Conservation (phyloP, 2,329 filamentous ascomycete species). For the Colletotrichum ledebouriae region DNA sequence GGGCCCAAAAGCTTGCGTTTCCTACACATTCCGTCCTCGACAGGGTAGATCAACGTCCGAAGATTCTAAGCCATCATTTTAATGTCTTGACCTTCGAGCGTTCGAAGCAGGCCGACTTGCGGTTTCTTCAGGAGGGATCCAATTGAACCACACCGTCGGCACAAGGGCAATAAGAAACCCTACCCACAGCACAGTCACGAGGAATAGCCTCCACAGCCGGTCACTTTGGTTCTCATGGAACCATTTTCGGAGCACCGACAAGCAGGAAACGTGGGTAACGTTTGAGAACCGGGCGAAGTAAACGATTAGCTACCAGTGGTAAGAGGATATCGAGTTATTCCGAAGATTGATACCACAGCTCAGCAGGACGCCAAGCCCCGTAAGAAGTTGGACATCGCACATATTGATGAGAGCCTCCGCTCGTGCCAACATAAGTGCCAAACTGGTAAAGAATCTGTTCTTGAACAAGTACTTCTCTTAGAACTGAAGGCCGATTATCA, state of each 20-base stretch:
- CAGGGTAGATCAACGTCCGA: too few species aligned
- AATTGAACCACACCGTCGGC: background rate
- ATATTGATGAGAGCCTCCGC: background rate
- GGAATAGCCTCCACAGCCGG: background rate
- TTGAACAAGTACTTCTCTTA: too few species aligned
- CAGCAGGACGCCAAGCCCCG: background rate
- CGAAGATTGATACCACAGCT: background rate
- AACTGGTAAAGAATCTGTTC: too few species aligned
- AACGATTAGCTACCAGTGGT: background rate
- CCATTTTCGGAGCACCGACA: background rate
- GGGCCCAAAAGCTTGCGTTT: too few species aligned
- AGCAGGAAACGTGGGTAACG: background rate
- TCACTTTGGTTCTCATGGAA: background rate
- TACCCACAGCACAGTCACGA: background rate
- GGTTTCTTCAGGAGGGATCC: background rate
- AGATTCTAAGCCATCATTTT: too few species aligned
- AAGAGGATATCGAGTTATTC: background rate
- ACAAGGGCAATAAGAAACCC: background rate
- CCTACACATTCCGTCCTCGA: too few species aligned
- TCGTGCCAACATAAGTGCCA: too few species aligned
- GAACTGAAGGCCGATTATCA: background rate
- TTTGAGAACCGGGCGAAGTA: background rate
- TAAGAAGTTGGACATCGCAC: slow-evolving; percentile 1
- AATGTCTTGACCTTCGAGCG: background rate
- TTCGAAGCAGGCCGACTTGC: background rate